Evolutionary conservation across 345 rosid genomes (phyloP), one percentile per base, ranked within the genome.

Genomic region (Camelina neglecta): DNA sequence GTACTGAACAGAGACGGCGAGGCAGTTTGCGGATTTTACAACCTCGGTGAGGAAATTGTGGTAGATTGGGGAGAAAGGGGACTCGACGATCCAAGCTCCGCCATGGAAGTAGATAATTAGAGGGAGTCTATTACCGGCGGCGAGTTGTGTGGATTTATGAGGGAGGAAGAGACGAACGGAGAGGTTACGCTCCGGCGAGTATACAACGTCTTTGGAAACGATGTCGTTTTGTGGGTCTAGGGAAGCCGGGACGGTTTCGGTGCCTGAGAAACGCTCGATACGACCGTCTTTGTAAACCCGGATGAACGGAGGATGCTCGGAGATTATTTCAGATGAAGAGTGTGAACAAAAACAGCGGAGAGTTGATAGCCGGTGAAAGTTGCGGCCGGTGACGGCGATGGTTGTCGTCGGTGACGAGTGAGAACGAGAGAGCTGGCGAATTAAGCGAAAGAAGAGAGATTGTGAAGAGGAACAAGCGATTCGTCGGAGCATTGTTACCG

Each of bases 91-190:
- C 72, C 84, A 88, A 16, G 66, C 88, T 9, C 90, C 89, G 16
- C 89, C 90, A 68, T 83, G 88, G 70, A 88, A 84, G 82, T 84
- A 85, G 67, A 86, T 69, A 8, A 86, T 81, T 42, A 88, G 56
- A 10, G 86, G 88, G 11, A 86, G 65, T 55, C 82, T 82, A 9
- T 29, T 39, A 13, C 69, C 62, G 33, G 33, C 51, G 11, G 49
- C 3, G 72, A 69, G 20, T 33, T 47, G 7, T 26, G 15, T 15
- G 62, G 59, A 3, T 56, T 66, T 59, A 2, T 67, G 63, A 2
- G 89, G 90, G 20, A 86, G 84, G 53, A 70, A 85, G 54, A 88
- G 83, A 23, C 90, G 85, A 38, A 77, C 86, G 16, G 82, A 81
- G 74, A 86, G 67, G 63, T 70, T 73, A 4, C 57, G 75, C 1